Evolutionary conservation across 1,139 yeast genomes (phyloP).

Genomic region (Suhomyces chickasaworum): DNA sequence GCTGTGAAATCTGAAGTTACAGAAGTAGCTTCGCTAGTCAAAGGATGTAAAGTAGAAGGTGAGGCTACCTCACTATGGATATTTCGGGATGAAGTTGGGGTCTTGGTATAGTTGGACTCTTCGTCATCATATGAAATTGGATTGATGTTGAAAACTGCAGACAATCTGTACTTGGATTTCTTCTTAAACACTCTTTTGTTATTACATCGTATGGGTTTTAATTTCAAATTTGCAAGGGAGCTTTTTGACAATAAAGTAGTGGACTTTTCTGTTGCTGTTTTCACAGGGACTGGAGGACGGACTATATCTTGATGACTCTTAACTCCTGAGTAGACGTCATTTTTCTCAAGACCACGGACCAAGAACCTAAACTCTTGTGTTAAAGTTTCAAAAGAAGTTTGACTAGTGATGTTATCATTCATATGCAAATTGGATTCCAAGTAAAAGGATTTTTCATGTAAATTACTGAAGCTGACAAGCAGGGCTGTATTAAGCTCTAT

Average conservation of each 20-base stretch:
- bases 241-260: slow-evolving; percentile 16
- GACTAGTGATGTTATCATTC: slow-evolving; percentile 41
- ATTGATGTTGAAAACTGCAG: slow-evolving; percentile 42
- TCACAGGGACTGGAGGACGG: neutral
- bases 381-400: slow-evolving; percentile 53
- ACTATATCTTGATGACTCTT: neutral
- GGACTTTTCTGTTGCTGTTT: neutral
- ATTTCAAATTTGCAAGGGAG: slow-evolving; percentile 41
- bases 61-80: neutral
- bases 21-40: slow-evolving; percentile 2
- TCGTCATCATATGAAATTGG: slow-evolving; percentile 30
- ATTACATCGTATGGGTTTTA: slow-evolving; percentile 46
- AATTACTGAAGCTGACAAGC: slow-evolving; percentile 31
- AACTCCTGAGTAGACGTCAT: slow-evolving; percentile 11
- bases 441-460: slow-evolving; percentile 36
- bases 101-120: slow-evolving; percentile 7
- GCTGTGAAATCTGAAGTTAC: slow-evolving; percentile 15
- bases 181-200: slow-evolving; percentile 35
- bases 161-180: slow-evolving; percentile 44
- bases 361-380: slow-evolving; percentile 40
- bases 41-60: neutral
- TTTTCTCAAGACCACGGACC: slow-evolving; percentile 17
- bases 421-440: slow-evolving; percentile 37
- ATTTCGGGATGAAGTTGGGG: slow-evolving; percentile 5
- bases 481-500: slow-evolving; percentile 27